These are phyloP conservation scores for Pleurotus pulmonarius DNA, from an alignment of 768 basidiomycete genomes.

Conservation along the genomic window DNA sequence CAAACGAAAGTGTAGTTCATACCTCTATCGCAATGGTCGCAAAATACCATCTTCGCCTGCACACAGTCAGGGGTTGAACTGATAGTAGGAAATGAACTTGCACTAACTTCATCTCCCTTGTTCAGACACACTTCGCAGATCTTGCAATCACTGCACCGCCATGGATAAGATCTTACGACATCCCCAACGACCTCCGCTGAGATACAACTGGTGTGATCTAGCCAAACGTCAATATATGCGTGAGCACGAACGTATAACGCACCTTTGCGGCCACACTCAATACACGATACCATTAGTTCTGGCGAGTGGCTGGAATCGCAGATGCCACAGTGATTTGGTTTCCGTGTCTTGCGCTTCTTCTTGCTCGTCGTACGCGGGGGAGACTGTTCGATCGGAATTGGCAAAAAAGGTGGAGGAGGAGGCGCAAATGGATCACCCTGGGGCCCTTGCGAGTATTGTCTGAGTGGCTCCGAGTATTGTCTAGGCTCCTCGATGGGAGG, in stretches of 20 bases:
- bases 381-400: slow-evolving; percentile 37
- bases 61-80: slow-evolving; percentile 15
- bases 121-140: slow-evolving; percentile 81
- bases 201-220: slow-evolving; percentile 89
- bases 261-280: slow-evolving; percentile 84
- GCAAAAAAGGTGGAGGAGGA: slow-evolving; percentile 49
- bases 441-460: slow-evolving; percentile 68
- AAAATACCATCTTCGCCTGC: slow-evolving; percentile 81
- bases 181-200: slow-evolving; percentile 54
- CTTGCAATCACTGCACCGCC: slow-evolving; percentile 93
- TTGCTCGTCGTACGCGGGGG: slow-evolving; percentile 40
- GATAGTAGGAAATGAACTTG: slow-evolving; percentile 4
- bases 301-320: slow-evolving; percentile 63
- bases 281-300: slow-evolving; percentile 77
- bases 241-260: slow-evolving; percentile 13
- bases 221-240: slow-evolving; percentile 8
- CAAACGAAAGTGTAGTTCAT: slow-evolving; percentile 14
- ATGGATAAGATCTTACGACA: slow-evolving; percentile 67
- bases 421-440: slow-evolving; percentile 84
- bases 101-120: slow-evolving; percentile 86
- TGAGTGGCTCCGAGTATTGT: slow-evolving; percentile 28
- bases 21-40: slow-evolving; percentile 94
- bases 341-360: slow-evolving; percentile 38
- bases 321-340: slow-evolving; percentile 73
- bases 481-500: slow-evolving; percentile 14